phyloP scores from a whole-genome alignment of 352 stramenopile genomes.

The Aphanomyces cochlioides region DNA sequence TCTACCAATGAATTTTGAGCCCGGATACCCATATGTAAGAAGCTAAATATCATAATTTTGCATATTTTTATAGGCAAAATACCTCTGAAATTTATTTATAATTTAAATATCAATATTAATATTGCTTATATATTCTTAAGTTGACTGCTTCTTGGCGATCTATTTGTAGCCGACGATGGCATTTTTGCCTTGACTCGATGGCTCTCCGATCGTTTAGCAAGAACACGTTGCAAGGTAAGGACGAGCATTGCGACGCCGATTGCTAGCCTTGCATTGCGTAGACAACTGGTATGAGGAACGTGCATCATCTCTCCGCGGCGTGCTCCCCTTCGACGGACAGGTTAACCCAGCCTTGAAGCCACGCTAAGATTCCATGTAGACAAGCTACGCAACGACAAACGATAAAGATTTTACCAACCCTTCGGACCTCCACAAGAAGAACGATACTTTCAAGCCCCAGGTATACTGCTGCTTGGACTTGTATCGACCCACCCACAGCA shows the following conservation, averaged over 20 bases:
- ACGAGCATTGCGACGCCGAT: not conserved
- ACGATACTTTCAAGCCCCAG: constrained; percentile 9
- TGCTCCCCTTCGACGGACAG: constrained; percentile 56
- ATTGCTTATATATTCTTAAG: constrained; percentile 5
- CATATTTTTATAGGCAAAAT: not conserved
- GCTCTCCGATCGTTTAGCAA: constrained; percentile 24
- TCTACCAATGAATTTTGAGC: not conserved
- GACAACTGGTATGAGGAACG: constrained; percentile 86
- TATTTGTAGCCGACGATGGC: too few relatives aligned
- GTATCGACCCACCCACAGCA: not conserved
- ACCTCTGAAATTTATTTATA: not conserved
- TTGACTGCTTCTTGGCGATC: not conserved
- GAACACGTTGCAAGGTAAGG: constrained; percentile 21
- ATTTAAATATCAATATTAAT: not conserved
- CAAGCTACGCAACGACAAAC: constrained; percentile 58
- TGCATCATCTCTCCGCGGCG: constrained; percentile 50
- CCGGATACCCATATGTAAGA: not conserved
- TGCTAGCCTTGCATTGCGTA: constrained; percentile 30
- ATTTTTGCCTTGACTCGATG: not conserved
- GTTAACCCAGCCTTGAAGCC: constrained; percentile 33
- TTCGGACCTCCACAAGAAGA: not conserved
- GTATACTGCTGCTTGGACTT: not conserved
- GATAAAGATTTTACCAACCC: constrained; percentile 48
- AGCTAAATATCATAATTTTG: not conserved
- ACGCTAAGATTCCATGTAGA: constrained; percentile 36